Evolutionary conservation across 768 basidiomycete species (phyloP), one percentile per base, ranked within the genome.

Genomic region (Russula foetens): DNA sequence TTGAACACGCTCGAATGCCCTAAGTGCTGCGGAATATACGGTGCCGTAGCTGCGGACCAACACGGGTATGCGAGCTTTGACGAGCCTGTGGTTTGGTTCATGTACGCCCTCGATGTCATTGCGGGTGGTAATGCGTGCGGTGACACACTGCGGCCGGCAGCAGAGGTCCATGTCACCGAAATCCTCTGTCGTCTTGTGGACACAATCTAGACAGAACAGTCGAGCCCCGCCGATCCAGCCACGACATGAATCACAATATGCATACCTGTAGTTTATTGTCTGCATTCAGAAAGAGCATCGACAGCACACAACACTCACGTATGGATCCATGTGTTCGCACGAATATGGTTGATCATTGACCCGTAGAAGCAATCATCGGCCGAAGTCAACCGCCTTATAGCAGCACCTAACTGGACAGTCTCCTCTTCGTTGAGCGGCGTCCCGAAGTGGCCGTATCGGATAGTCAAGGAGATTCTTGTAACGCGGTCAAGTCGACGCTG

Each of bases 151-250:
- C 2, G 66, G 66, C 8, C 59, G 48, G 29, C 69, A 64, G 59
- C 71, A 73, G 31, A 73, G 67, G 59, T 74, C 72, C 14, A 74
- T 50, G 7, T 68, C 67, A 33, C 67, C 66, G 23, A 53, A 49
- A 26, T 15, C 7, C 35, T 48, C 52, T 4, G 28, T 43, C 17
- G 19, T 17, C 28, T 58, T 53, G 21, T 60, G 58, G 53, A 67
- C 67, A 44, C 74, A 75, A 51, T 71, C 67, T 9, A 75, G 60
- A 38, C 74, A 75, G 39, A 69, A 66, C 24, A 72, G 60, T 7
- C 71, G 70, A 21, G 71, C 48, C 1, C 70, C 71, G 17, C 67
- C 71, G 15, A 72, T 68, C n/a, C 19, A 48, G 4, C 69, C 69
- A 14, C 53, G 47, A 44, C 74, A 74, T 9, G 45, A 60, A 54